Base-by-base conservation (phyloP, 345 rosid genomes). In the Carallia brachiata region DNA sequence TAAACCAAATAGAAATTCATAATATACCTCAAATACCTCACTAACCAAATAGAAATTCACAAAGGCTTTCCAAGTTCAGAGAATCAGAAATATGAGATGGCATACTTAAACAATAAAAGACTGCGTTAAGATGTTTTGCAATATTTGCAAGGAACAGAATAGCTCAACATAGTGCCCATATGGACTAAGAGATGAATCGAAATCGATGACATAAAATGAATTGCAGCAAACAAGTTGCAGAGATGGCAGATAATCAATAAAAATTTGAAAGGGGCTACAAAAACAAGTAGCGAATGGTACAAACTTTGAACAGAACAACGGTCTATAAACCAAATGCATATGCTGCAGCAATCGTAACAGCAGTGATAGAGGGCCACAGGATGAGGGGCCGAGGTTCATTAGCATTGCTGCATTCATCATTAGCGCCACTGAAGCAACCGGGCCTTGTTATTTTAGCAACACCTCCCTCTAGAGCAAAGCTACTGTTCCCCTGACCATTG, bases 381-480 rank as follows among this genome's bases (percentile, higher is more conserved):
- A 19, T 60, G 56, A 10, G 69, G 2, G 69, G 67, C 36, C 17
- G 76, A 61, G 78, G 61, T 52, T 53, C 57, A 65, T 60, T 68
- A 44, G 83, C 85, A 27, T 83, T 60, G 6, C 73, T 89, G 84
- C 96, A 89, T 37, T 57, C 81, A 31, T 86, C 92, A 13, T 86
- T 86, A 67, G 89, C 85, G 18, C 96, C 96, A 48, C 96, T 89
- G 40, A 85, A 89, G 86, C 96, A 89, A 4, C 96, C 92, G 0
- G 89, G 84, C 58, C 61, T 76, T 47, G 85, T 40, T 62, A 81
- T 65, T 83, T 86, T 89, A 28, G 90, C 82, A 62, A 62, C 87
- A 16, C 92, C 92, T 52, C 76, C 86, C 63, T 83, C 84, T 1
- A 72, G 58, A 61, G 80, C 75, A 77, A 85, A 87, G 83, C 96